phyloP scores from a whole-genome alignment of 768 basidiomycete genomes.

The Mycena floridula region DNA sequence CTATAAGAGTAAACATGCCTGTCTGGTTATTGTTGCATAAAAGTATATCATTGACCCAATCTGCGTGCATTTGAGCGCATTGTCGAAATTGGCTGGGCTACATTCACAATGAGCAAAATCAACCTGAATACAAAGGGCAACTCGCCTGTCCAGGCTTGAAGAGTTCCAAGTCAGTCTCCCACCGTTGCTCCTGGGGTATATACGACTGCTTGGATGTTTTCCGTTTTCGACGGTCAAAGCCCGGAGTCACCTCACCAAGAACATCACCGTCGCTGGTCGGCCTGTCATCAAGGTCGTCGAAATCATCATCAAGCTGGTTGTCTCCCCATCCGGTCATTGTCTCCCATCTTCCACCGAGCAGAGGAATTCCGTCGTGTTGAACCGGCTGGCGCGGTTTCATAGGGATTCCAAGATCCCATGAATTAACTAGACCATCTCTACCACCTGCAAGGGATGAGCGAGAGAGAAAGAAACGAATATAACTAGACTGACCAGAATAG shows the following conservation, averaged over 20 bases:
- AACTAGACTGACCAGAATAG: conserved; percentile 83
- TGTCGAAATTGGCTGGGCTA: conserved; percentile 73
- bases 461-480: no score
- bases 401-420: conserved; percentile 77
- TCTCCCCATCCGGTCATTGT: conserved; percentile 81
- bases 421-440: conserved; percentile 80
- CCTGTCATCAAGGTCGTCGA: conserved; percentile 54
- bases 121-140: conserved; percentile 6
- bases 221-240: conserved; percentile 26
- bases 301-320: conserved; percentile 59
- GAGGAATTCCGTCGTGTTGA: conserved; percentile 17
- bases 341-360: conserved; percentile 58
- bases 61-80: conserved; percentile 81
- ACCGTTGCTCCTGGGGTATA: conserved; percentile 64
- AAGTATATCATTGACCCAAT: conserved; percentile 95
- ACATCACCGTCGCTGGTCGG: conserved; percentile 67
- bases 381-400: conserved; percentile 43
- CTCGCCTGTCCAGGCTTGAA: conserved; percentile 46
- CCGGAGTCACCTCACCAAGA: conserved; percentile 59
- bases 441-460: no score
- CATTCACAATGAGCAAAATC: conserved; percentile 7
- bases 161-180: conserved; percentile 67
- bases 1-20: conserved; percentile 32
- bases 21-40: conserved; percentile 92
- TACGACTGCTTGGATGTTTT: conserved; percentile 27